Conservation (phyloP, 2,329 filamentous ascomycete genomes). For the Paecilomyces formosus region DNA sequence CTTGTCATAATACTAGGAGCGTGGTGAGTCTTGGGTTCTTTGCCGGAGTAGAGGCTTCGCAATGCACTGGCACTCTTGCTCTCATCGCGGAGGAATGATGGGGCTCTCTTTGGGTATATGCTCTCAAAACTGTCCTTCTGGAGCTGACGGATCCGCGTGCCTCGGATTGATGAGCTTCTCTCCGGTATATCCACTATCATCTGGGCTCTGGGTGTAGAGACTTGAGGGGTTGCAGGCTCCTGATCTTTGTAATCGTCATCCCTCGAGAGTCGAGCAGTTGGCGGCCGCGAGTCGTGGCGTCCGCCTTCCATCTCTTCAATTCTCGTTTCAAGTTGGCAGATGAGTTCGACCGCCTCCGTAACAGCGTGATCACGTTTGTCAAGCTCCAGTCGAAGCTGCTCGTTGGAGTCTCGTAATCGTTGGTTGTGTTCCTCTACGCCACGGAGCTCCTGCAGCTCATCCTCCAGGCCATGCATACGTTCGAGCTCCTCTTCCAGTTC, state of each 20-base stretch:
- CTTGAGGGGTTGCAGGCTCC: conserved; percentile 6
- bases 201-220: conserved; percentile 20
- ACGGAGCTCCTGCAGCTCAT: conserved; percentile 31
- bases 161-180: conserved; percentile 29
- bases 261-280: conserved; percentile 17
- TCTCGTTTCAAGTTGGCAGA: conserved; percentile 35
- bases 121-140: not conserved
- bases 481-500: conserved; percentile 28
- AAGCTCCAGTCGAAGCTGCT: conserved; percentile 28
- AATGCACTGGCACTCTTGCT: conserved; percentile 30
- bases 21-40: conserved; percentile 19
- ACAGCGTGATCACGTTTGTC: conserved; percentile 34
- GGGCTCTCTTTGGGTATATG: conserved; percentile 22
- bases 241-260: conserved; percentile 12
- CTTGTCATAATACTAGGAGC: conserved; percentile 24
- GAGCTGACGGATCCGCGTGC: conserved; percentile 11
- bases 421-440: conserved; percentile 28
- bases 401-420: conserved; percentile 28
- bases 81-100: conserved; percentile 32
- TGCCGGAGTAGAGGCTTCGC: conserved; percentile 29
- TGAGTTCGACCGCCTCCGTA: conserved; percentile 35
- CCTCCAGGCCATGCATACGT: conserved; percentile 20
- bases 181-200: conserved; percentile 29
- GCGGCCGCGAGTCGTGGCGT: conserved; percentile 13
- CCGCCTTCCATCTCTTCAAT: conserved; percentile 24